Evolutionary conservation across 345 rosid species (phyloP), one percentile per base, ranked within the genome.

Genomic region (Eucalyptus albens): DNA sequence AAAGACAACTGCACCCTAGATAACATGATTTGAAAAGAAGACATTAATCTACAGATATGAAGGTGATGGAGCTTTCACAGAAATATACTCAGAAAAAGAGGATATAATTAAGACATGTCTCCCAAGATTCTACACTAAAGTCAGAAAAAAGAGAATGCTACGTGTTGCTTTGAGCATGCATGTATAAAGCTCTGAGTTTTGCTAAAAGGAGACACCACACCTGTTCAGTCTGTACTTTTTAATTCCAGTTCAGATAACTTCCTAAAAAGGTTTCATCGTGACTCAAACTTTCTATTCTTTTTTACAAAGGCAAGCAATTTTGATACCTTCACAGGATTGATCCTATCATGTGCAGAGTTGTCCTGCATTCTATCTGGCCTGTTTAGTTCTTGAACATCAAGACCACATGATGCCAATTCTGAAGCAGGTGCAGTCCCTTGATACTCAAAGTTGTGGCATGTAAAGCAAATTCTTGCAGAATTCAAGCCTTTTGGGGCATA

Each of bases 281-380:
- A 77, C 85, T 22, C 27, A 11, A 77, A 40, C 47, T 37, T 11
- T 77, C 27, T 77, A 40, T 77, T 40, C 47, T 40, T 22, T 77
- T 44, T 77, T 40, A 77, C 15, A 77, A 77, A 21, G 47, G 85
- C 47, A 77, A 77, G 85, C 16, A 67, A 72, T 50, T 69, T 50
- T 31, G 29, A 60, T 90, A 97, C 99, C 96, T 97, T 97, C 44
- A 97, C 93, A 90, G 99, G 95, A 92, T 97, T 97, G 92, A 97
- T 90, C 92, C 96, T 94, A 91, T 97, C 98, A 89, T 88, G 96
- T 27, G 96, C 92, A 12, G 94, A 92, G 91, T 96, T 95, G 92
- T 97, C 99, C 92, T 97, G 99, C 99, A 97, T 96, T 91, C 99
- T 95, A 89, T 97, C 99, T 72, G 97, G 97, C 93, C 99, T 97